These are phyloP conservation scores for Xylariaceae sp. DNA, from an alignment of 2,329 filamentous ascomycete species.

Conservation along the genomic window DNA sequence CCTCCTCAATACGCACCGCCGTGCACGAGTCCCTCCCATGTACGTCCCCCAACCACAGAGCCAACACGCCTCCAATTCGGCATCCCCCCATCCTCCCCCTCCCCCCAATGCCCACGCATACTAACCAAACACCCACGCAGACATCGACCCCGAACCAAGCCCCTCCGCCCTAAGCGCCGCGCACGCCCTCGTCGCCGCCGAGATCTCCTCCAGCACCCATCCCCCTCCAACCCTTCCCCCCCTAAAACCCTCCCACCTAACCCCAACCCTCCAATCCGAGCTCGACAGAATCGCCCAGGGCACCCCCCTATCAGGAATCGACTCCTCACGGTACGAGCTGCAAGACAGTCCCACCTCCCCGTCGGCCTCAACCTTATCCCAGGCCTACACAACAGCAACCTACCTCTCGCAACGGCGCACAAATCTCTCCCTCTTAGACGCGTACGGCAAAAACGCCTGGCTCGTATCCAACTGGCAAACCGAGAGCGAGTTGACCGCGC, in stretches of 20 bases:
- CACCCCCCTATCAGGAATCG: slow-evolving; percentile 59
- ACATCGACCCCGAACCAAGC: slow-evolving; percentile 73
- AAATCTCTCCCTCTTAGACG: slow-evolving; percentile 68
- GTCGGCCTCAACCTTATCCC: slow-evolving; percentile 43
- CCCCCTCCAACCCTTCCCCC: slow-evolving; percentile 42
- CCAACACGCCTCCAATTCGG: neutral
- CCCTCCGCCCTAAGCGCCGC: slow-evolving; percentile 59
- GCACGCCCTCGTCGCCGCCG: slow-evolving; percentile 62
- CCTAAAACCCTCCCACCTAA: slow-evolving; percentile 50
- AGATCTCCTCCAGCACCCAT: slow-evolving; percentile 42
- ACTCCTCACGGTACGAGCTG: slow-evolving; percentile 78
- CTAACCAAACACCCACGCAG: slow-evolving; percentile 39
- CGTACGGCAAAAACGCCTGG: slow-evolving; percentile 86
- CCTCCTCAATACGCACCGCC: slow-evolving; percentile 60
- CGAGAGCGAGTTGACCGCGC: slow-evolving; percentile 61
- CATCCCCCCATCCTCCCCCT: neutral
- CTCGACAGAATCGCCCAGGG: slow-evolving; percentile 57
- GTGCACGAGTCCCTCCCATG: slow-evolving; percentile 78
- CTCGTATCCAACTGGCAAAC: slow-evolving; percentile 71
- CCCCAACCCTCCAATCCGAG: slow-evolving; percentile 62
- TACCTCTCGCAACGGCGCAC: slow-evolving; percentile 48
- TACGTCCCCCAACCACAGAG: slow-evolving; percentile 37
- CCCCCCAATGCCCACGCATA: neutral
- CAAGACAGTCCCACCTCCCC: slow-evolving; percentile 50
- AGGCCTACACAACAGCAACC: slow-evolving; percentile 44